Conservation (phyloP, 2,329 filamentous ascomycete species). For the Fusarium secorum region DNA sequence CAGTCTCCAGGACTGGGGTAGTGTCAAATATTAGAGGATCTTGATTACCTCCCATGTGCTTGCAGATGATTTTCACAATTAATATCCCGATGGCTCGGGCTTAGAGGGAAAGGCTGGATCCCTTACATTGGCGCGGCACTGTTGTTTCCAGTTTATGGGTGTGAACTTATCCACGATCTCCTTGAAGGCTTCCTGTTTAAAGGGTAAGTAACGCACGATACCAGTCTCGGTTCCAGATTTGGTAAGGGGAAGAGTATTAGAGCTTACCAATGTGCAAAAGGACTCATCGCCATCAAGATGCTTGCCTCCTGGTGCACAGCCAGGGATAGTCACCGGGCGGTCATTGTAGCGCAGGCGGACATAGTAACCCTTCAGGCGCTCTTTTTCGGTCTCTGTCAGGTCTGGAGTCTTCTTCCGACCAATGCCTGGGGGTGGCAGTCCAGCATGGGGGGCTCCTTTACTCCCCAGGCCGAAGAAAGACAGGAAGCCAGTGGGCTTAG, state of each 20-base stretch:
- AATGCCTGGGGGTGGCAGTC: constrained; percentile 56
- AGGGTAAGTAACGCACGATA: constrained; percentile 13
- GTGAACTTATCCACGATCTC: constrained; percentile 89
- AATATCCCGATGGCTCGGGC: constrained; percentile 61
- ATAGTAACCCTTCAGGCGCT: constrained; percentile 76
- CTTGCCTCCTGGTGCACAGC: constrained; percentile 77
- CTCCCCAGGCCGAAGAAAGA: constrained; percentile 40
- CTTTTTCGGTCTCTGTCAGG: constrained; percentile 65
- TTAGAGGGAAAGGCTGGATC: constrained; percentile 56
- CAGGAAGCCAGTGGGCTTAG: constrained; percentile 33
- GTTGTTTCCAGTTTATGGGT: constrained; percentile 75
- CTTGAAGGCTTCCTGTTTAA: constrained; percentile 83
- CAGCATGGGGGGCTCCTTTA: constrained; percentile 30
- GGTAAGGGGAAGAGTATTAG: background rate
- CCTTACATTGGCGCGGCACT: constrained; percentile 58
- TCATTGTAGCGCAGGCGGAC: constrained; percentile 95
- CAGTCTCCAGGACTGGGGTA: background rate
- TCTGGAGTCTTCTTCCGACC: constrained; percentile 66
- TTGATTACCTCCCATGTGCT: background rate
- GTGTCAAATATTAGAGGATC: background rate
- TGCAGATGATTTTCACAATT: background rate
- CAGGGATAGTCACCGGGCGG: constrained; percentile 79
- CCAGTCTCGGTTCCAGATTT: background rate
- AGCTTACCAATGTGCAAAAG: constrained; percentile 84
- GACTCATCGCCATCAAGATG: constrained; percentile 87